A percentile compares a stretch with the other conserved stretches of the same genome.
Evolutionary conservation across 495 filamentous ascomycete genomes (phyloP).

Genomic region (Beverwykella pulmonaria): DNA sequence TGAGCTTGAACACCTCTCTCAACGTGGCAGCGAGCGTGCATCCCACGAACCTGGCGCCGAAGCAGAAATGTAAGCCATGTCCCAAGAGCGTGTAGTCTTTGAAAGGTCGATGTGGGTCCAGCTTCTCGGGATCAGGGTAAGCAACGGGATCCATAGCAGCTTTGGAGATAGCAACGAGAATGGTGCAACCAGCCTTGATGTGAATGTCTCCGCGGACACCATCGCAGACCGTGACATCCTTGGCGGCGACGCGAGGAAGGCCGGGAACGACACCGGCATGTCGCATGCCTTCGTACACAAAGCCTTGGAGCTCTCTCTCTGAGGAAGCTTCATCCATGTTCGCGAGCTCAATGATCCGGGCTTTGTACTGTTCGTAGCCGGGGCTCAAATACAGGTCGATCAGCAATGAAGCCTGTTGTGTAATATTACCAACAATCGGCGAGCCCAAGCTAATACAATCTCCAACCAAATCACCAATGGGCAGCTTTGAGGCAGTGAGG

Average conservation of each 20-base stretch:
- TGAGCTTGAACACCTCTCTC: conserved; percentile 43
- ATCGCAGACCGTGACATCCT: conserved; percentile 33
- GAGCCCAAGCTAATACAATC: conserved; percentile 42
- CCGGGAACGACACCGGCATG: conserved; percentile 47
- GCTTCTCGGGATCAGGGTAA: conserved; percentile 39
- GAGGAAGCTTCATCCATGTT: conserved; percentile 28
- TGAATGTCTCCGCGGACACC: conserved; percentile 32
- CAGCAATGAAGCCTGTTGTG: conserved; percentile 40
- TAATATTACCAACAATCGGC: conserved; percentile 39
- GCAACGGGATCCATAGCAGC: conserved; percentile 42
- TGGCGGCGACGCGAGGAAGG: conserved; percentile 36
- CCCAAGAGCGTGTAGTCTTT: conserved; percentile 36
- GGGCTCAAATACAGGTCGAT: conserved; percentile 40
- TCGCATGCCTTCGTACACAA: conserved; percentile 48
- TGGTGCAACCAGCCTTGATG: conserved; percentile 25
- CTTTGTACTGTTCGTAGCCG: conserved; percentile 40
- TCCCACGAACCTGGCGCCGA: conserved; percentile 38
- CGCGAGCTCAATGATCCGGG: conserved; percentile 41
- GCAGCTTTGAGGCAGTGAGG: conserved; percentile 27
- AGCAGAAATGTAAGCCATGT: conserved; percentile 36
- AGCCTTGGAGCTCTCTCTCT: conserved; percentile 38
- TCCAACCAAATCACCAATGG: conserved; percentile 35
- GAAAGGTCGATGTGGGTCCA: conserved; percentile 34
- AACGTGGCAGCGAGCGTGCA: conserved; percentile 38
- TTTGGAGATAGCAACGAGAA: conserved; percentile 39